Percentiles rank a stretch among this genome's conserved stretches.
These are phyloP conservation scores for Debaryomycetaceae sp. DNA, from an alignment of 1,139 yeast genomes.

Conservation along the genomic window DNA sequence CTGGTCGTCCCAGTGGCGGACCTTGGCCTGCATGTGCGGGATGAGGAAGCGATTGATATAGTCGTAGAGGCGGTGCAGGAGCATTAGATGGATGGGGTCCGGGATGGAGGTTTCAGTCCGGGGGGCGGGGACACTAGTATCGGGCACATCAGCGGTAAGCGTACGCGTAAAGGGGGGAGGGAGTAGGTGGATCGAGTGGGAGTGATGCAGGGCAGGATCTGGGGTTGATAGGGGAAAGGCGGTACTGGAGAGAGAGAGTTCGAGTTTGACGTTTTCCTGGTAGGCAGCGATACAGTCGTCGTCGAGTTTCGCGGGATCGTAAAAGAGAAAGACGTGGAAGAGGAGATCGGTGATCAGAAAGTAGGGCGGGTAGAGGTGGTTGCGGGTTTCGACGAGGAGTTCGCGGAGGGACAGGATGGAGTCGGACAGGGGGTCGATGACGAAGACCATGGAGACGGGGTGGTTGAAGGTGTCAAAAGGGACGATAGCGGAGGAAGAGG, in stretches of 20 bases:
- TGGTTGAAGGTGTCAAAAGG: slow-evolving; percentile 88
- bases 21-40: slow-evolving; percentile 71
- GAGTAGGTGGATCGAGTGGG: slow-evolving; percentile 10
- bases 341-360: slow-evolving; percentile 49
- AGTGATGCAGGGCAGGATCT: slow-evolving; percentile 3
- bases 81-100: slow-evolving; percentile 23
- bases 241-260: slow-evolving; percentile 19
- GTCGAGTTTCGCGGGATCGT: slow-evolving; percentile 13
- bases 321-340: slow-evolving; percentile 33
- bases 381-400: slow-evolving; percentile 32
- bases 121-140: slow-evolving; percentile 8
- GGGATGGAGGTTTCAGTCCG: slow-evolving; percentile 14
- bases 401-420: slow-evolving; percentile 35
- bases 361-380: slow-evolving; percentile 42
- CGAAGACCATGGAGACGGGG: slow-evolving; percentile 71
- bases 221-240: slow-evolving; percentile 14
- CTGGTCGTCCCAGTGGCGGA: slow-evolving; percentile 68
- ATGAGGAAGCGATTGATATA: slow-evolving; percentile 46
- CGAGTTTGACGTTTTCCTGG: slow-evolving; percentile 18
- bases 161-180: no score
- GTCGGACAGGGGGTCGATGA: slow-evolving; percentile 40
- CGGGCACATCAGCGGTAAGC: slow-evolving; percentile 44
- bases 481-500: slow-evolving; percentile 52
- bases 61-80: slow-evolving; percentile 39
- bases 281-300: slow-evolving; percentile 12